Evolutionary conservation across 139 green algal genomes (phyloP), one percentile per base, ranked within the genome.

Genomic region (Choricystis sp.): DNA sequence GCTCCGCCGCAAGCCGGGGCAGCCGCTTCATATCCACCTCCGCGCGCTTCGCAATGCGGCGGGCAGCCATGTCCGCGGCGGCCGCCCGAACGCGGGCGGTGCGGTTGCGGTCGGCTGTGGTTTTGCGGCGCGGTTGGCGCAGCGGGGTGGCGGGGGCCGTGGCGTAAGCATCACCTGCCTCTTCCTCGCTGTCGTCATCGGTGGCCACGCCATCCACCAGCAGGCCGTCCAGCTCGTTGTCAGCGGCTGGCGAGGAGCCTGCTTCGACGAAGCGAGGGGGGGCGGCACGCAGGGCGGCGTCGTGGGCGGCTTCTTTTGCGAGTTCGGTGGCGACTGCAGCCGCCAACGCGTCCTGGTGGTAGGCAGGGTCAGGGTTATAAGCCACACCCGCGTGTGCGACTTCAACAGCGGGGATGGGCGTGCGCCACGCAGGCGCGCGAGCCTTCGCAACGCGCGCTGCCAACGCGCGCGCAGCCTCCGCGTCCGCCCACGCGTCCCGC

Each of bases 261-360:
- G n/a, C n/a, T n/a, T 29, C 49, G 52, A 23, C 19, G 3, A 21
- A 23, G 22, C 58, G 23, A 52, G 40, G 40, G 16, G 40, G 9
- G 40, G 40, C 40, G 40, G 40, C 9, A 9, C 9, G 40, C 9
- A 16, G 9, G 40, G 9, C 40, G 16, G 40, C 40, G 9, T 16
- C 40, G 9, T 52, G 40, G 40, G 9, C 40, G 59, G 60, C 49
- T 70, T 56, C 28, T 65, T 65, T 2, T 55, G 25, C 30, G 52
- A 70, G 49, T 78, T 74, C 24, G 2, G 61, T 61, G 1, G 88
- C 87, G 40, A 95, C 88, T 28, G 86, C 75, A 26, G 69, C 63
- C 24, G 81, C 86, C 57, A 95, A 55, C 2, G 81, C 87, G 49
- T 95, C 87, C 72, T 94, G 81, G 63, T 88, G 79, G 56, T 78